These are phyloP conservation scores for Sodiomyces alkalinus DNA, from an alignment of 2,329 filamentous ascomycete genomes.

Conservation along the genomic window DNA sequence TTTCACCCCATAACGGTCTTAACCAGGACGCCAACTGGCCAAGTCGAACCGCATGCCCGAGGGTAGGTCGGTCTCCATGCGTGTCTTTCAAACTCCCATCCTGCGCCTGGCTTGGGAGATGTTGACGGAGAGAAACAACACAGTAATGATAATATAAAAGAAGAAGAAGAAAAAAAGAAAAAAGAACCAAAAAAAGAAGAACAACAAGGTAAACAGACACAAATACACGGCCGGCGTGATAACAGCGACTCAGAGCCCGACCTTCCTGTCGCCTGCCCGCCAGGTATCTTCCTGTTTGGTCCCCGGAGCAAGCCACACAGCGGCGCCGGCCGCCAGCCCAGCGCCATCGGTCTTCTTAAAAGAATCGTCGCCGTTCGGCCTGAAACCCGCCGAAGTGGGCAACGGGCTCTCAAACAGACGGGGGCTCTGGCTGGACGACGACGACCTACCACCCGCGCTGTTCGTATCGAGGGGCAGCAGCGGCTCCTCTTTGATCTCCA, in stretches of 20 bases:
- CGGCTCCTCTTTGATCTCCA: conserved; percentile 34
- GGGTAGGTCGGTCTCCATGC: too few species aligned
- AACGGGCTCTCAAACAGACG: conserved; percentile 23
- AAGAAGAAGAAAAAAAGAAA: conserved; percentile 2
- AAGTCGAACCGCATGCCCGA: too few species aligned
- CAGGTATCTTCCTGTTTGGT: conserved; percentile 82
- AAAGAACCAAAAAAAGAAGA: conserved; percentile 1
- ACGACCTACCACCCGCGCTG: too few species aligned
- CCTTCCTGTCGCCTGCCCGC: conserved; percentile 26
- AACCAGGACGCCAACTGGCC: too few species aligned
- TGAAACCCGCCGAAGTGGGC: conserved; percentile 19
- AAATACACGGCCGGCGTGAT: too few species aligned
- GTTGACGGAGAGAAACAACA: too few species aligned
- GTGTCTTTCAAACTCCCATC: too few species aligned
- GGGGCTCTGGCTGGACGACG: conserved; percentile 15
- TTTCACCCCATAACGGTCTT: too few species aligned
- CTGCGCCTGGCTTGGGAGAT: too few species aligned
- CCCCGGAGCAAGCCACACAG: conserved; percentile 58
- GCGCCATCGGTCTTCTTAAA: conserved; percentile 38
- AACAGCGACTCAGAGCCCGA: conserved; percentile 7
- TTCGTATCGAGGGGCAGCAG: conserved; percentile 53
- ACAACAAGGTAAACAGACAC: conserved; percentile 1
- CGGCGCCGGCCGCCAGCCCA: conserved; percentile 24
- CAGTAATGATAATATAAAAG: too few species aligned
- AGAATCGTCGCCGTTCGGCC: conserved; percentile 26